phyloP scores from a whole-genome alignment of 495 filamentous ascomycete species.

The Talaromyces proteolyticus region DNA sequence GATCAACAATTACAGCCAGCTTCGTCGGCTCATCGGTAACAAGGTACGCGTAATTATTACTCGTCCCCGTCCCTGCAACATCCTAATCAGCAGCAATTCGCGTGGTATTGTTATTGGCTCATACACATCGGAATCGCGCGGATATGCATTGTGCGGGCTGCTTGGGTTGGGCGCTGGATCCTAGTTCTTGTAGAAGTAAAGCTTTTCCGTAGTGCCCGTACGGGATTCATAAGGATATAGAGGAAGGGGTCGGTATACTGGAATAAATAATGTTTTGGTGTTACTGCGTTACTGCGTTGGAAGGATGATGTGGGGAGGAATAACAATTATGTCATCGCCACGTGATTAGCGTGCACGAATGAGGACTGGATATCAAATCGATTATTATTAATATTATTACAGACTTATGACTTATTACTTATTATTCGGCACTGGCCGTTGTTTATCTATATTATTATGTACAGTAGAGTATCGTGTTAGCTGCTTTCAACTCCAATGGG shows the following conservation, averaged over 20 bases:
- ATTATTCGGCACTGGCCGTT: not conserved
- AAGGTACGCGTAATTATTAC: constrained; percentile 96
- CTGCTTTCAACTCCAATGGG: constrained; percentile 22
- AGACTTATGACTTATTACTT: not conserved
- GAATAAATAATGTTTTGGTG: no score
- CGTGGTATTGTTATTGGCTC: constrained; percentile 15
- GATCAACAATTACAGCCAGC: constrained; percentile 93
- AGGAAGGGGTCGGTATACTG: no score
- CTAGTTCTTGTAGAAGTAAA: no score
- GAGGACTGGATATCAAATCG: no score
- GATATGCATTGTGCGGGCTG: constrained; percentile 75
- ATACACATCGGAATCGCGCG: constrained; percentile 97
- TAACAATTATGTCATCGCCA: no score
- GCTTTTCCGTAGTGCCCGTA: not conserved
- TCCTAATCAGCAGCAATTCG: constrained; percentile 3
- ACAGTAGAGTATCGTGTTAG: not conserved
- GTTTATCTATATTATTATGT: not conserved
- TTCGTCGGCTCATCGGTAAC: constrained; percentile 87
- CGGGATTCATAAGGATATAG: not conserved
- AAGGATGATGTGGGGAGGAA: no score
- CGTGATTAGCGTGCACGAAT: no score
- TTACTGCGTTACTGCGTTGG: not conserved
- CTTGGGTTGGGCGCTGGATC: no score
- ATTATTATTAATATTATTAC: no score
- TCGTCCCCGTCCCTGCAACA: constrained; percentile 75